phyloP scores from a whole-genome alignment of 2,329 filamentous ascomycete genomes.

The Scleromitrula shiraiana region DNA sequence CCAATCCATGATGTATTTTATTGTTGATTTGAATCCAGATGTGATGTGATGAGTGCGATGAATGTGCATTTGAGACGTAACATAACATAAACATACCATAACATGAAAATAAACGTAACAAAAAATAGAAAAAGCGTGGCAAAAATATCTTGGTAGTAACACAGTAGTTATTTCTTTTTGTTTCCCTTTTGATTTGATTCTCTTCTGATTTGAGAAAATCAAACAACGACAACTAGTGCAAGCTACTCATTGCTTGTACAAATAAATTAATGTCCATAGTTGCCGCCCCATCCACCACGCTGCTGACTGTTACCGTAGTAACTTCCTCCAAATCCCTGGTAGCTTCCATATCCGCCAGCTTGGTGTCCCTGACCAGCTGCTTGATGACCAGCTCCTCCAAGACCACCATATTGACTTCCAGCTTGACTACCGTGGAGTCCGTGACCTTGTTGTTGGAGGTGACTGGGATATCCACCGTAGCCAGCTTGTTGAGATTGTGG shows the following conservation, averaged over 20 bases:
- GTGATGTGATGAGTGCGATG: no score
- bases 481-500: slow-evolving; percentile 29
- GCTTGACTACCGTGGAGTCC: slow-evolving; percentile 29
- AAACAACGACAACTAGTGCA: not conserved
- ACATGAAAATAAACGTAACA: slow-evolving; percentile 5
- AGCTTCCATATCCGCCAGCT: slow-evolving; percentile 35
- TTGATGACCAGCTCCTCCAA: slow-evolving; percentile 43
- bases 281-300: slow-evolving; percentile 41
- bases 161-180: slow-evolving; percentile 6
- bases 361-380: slow-evolving; percentile 35
- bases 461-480: slow-evolving; percentile 30
- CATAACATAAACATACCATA: not conserved
- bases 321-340: slow-evolving; percentile 37
- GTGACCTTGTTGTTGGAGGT: slow-evolving; percentile 30
- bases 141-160: slow-evolving; percentile 6
- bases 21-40: slow-evolving; percentile 7
- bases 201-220: no score
- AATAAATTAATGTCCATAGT: slow-evolving; percentile 29
- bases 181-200: no score
- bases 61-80: slow-evolving; percentile 4
- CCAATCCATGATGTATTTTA: slow-evolving; percentile 1
- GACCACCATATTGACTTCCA: slow-evolving; percentile 30
- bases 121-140: slow-evolving; percentile 5
- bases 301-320: slow-evolving; percentile 34
- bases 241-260: not conserved